Conservation (phyloP, 345 rosid genomes). For the Pugionium cornutum region DNA sequence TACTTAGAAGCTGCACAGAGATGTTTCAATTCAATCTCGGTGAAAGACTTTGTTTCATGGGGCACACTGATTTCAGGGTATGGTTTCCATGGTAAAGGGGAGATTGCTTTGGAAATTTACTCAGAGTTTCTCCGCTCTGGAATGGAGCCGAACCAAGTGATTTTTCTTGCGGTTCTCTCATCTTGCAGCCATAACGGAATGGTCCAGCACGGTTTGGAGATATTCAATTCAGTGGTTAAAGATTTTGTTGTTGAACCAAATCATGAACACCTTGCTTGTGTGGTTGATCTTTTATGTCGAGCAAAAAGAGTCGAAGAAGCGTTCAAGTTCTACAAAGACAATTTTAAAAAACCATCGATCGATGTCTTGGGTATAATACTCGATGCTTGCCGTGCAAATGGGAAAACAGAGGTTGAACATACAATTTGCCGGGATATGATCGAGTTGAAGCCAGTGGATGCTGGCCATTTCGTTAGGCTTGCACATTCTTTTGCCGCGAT, state of each 20-base stretch:
- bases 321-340: slow-evolving; percentile 51
- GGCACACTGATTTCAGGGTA: slow-evolving; percentile 70
- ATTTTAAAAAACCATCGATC: slow-evolving; percentile 41
- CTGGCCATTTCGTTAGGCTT: slow-evolving; percentile 58
- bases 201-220: slow-evolving; percentile 58
- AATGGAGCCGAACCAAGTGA: slow-evolving; percentile 60
- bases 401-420: slow-evolving; percentile 43
- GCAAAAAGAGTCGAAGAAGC: slow-evolving; percentile 61
- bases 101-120: slow-evolving; percentile 57
- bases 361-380: slow-evolving; percentile 58
- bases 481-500: slow-evolving; percentile 57
- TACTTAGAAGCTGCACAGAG: slow-evolving; percentile 57
- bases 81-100: slow-evolving; percentile 81
- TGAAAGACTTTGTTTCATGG: slow-evolving; percentile 64
- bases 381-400: slow-evolving; percentile 52
- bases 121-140: slow-evolving; percentile 58
- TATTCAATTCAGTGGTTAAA: slow-evolving; percentile 54
- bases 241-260: slow-evolving; percentile 53
- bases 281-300: slow-evolving; percentile 64
- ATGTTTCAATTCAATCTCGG: slow-evolving; percentile 55
- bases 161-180: slow-evolving; percentile 66
- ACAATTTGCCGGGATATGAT: slow-evolving; percentile 45
- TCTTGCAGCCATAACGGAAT: slow-evolving; percentile 82
- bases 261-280: slow-evolving; percentile 57
- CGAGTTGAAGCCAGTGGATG: slow-evolving; percentile 43